Conservation (phyloP, 2,329 filamentous ascomycete species). For the Cercospora beticola region DNA sequence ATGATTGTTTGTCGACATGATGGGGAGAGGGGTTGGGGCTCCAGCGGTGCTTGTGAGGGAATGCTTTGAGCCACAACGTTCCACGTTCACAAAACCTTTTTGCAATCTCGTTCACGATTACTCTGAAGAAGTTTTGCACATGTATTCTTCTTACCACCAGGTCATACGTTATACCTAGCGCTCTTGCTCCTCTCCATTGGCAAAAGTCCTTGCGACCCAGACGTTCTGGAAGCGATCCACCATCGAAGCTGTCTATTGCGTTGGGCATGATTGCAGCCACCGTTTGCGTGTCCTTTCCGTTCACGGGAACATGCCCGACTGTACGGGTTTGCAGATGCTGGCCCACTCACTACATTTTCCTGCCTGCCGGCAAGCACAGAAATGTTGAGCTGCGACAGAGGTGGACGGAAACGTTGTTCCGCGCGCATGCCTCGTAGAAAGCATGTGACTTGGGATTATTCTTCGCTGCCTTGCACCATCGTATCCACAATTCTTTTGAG, state of each 20-base stretch:
- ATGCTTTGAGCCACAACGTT: not conserved
- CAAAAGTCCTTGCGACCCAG: not conserved
- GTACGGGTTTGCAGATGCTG: not conserved
- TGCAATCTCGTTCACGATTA: not conserved
- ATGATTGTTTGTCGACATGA: not conserved
- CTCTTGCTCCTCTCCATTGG: not conserved
- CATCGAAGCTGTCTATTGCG: not conserved
- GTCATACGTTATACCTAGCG: too few species aligned
- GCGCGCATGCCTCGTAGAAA: not conserved
- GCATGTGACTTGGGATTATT: too few species aligned
- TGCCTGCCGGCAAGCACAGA: not conserved
- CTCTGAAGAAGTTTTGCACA: too few species aligned
- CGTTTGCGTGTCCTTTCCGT: not conserved
- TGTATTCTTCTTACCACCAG: too few species aligned
- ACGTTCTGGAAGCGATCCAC: not conserved
- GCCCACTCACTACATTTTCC: not conserved
- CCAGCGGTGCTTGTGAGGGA: not conserved
- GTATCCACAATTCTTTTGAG: not conserved
- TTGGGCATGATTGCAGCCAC: not conserved
- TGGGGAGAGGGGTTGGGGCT: not conserved
- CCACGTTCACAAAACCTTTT: not conserved
- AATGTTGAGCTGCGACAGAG: not conserved
- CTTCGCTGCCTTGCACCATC: not conserved
- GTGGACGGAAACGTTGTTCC: not conserved
- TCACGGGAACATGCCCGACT: not conserved